phyloP scores from a whole-genome alignment of 352 stramenopile genomes.

The Globisporangium sylvaticum region DNA sequence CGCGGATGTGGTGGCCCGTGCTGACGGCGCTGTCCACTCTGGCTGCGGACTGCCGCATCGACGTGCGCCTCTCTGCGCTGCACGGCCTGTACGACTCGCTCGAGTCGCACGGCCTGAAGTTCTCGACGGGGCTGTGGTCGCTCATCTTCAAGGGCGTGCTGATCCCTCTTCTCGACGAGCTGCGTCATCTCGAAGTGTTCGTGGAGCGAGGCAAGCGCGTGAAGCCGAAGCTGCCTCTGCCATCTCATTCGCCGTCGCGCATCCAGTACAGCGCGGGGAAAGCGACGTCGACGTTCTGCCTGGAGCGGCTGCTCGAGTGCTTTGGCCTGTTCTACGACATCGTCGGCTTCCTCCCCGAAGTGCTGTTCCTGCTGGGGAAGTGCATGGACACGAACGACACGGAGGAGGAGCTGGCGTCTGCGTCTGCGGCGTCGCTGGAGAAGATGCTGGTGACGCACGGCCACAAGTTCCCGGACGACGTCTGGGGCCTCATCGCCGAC shows the following conservation, averaged over 20 bases:
- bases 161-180: conserved; percentile 77
- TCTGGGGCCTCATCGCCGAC: conserved; percentile 78
- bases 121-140: conserved; percentile 73
- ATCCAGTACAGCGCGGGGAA: conserved; percentile 42
- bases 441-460: conserved; percentile 67
- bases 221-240: conserved; percentile 39
- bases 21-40: conserved; percentile 94
- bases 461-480: conserved; percentile 75
- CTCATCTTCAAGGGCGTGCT: conserved; percentile 86
- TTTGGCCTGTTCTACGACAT: conserved; percentile 82
- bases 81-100: conserved; percentile 74
- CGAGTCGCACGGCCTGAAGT: conserved; percentile 61
- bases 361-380: conserved; percentile 71
- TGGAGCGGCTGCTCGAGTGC: conserved; percentile 58
- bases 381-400: conserved; percentile 74
- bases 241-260: conserved; percentile 16
- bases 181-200: conserved; percentile 63
- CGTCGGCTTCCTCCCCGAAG: conserved; percentile 71
- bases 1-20: conserved; percentile 92
- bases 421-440: conserved; percentile 55
- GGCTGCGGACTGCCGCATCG: conserved; percentile 86
- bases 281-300: conserved; percentile 60
- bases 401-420: conserved; percentile 64
- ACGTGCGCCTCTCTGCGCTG: conserved; percentile 81
- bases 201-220: conserved; percentile 40